Conservation (phyloP, 768 basidiomycete species). For the Pulveroboletus sp. region DNA sequence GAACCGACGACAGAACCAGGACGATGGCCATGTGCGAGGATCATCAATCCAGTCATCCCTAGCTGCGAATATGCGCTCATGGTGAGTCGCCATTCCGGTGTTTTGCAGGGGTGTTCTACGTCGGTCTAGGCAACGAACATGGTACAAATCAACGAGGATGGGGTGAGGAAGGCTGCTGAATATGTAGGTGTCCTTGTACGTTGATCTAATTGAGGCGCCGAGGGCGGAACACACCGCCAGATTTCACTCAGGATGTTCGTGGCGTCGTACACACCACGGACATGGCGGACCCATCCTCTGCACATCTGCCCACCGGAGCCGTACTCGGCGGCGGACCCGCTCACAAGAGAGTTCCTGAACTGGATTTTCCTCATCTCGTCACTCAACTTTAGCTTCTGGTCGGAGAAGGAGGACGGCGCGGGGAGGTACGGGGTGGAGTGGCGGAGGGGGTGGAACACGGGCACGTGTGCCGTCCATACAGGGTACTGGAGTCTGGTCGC, state of each 20-base stretch:
- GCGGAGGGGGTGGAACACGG: slow-evolving; percentile 60
- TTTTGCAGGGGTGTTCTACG: not conserved
- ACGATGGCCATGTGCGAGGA: slow-evolving; percentile 2
- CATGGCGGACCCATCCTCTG: slow-evolving; percentile 66
- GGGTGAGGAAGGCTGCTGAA: slow-evolving; percentile 62
- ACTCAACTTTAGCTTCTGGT: slow-evolving; percentile 91
- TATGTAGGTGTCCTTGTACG: slow-evolving; percentile 40
- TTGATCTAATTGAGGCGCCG: slow-evolving; percentile 3
- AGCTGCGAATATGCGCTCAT: slow-evolving; percentile 54
- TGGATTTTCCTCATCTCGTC: slow-evolving; percentile 89
- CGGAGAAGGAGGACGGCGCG: slow-evolving; percentile 50
- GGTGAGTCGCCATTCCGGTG: slow-evolving; percentile 32
- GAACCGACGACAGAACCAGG: not conserved
- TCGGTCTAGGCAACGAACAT: slow-evolving; percentile 49
- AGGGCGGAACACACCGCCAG: slow-evolving; percentile 32
- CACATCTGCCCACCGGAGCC: slow-evolving; percentile 72
- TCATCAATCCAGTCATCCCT: slow-evolving; percentile 54
- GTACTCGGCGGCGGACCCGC: slow-evolving; percentile 47
- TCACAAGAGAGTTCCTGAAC: slow-evolving; percentile 57
- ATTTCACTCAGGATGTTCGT: slow-evolving; percentile 53
- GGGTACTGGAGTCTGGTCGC: slow-evolving; percentile 90
- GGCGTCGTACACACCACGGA: slow-evolving; percentile 71
- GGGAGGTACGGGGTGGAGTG: slow-evolving; percentile 77
- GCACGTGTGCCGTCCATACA: slow-evolving; percentile 53
- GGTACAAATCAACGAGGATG: slow-evolving; percentile 54